phyloP scores from a whole-genome alignment of 2,329 filamentous ascomycete species.

The Sordariomycetes sp. region DNA sequence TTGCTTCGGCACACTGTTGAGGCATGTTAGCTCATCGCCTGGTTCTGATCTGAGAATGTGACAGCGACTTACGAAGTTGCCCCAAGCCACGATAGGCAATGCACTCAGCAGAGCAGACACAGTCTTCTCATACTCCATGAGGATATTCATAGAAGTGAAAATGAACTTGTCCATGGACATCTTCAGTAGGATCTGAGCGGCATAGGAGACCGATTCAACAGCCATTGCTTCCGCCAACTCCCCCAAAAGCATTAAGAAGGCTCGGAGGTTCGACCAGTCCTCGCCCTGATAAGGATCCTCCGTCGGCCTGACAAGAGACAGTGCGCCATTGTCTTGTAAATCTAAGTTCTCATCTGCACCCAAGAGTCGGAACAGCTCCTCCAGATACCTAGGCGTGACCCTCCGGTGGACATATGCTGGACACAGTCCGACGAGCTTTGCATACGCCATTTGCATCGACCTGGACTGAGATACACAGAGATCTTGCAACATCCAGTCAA shows the following conservation, averaged over 20 bases:
- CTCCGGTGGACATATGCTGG: constrained; percentile 32
- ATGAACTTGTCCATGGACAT: constrained; percentile 46
- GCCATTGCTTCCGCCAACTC: constrained; percentile 25
- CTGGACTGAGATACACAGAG: constrained; percentile 45
- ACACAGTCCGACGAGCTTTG: constrained; percentile 39
- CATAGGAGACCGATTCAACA: constrained; percentile 23
- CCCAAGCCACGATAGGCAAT: constrained; percentile 27
- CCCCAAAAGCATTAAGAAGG: constrained; percentile 32
- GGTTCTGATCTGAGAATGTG: neutral
- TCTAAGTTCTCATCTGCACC: constrained; percentile 40
- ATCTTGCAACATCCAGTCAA: constrained; percentile 57
- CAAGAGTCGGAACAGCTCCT: constrained; percentile 50
- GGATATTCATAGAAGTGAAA: constrained; percentile 29
- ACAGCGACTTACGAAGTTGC: constrained; percentile 29
- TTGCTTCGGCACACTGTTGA: constrained; percentile 39
- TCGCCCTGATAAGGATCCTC: constrained; percentile 22
- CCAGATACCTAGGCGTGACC: constrained; percentile 33
- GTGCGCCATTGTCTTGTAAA: constrained; percentile 11
- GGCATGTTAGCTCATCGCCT: constrained; percentile 6
- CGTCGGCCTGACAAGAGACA: constrained; percentile 11
- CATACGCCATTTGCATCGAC: constrained; percentile 51
- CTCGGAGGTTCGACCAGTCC: constrained; percentile 35
- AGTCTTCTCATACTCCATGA: constrained; percentile 28
- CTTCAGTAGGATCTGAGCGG: constrained; percentile 38
- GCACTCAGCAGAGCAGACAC: constrained; percentile 31